phyloP scores from a whole-genome alignment of 148 eudicot genomes.

The Rhododendron ferrugineum region DNA sequence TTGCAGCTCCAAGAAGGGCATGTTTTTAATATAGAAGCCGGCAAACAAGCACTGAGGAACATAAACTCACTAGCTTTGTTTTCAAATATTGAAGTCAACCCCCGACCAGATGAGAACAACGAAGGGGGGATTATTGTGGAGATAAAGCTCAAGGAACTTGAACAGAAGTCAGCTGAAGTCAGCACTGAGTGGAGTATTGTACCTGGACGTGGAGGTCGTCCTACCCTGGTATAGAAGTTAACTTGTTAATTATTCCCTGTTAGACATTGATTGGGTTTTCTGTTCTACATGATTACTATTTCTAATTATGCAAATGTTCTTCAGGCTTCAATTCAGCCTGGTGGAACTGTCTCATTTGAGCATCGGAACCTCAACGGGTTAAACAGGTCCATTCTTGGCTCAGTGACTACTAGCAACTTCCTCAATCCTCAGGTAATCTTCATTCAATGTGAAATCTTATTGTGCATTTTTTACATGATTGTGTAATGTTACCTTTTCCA shows the following conservation, averaged over 20 bases:
- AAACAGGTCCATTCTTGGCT: conserved; percentile 83
- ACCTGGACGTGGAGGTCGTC: conserved; percentile 90
- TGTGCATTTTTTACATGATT: not conserved
- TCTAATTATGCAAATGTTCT: conserved; percentile 12
- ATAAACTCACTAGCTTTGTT: conserved; percentile 81
- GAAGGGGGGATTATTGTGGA: conserved; percentile 97
- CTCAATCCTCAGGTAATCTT: conserved; percentile 82
- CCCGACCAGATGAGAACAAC: conserved; percentile 85
- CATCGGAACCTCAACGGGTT: conserved; percentile 86
- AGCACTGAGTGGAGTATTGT: conserved; percentile 98
- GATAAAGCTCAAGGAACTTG: conserved; percentile 89
- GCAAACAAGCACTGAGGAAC: conserved; percentile 90
- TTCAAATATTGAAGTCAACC: conserved; percentile 95
- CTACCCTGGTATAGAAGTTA: conserved; percentile 63
- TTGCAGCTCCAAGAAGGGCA: conserved; percentile 81
- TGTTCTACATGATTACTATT: not conserved
- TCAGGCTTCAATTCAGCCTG: conserved; percentile 96
- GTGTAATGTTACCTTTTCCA: not conserved
- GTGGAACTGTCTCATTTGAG: conserved; percentile 92
- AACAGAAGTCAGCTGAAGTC: conserved; percentile 92
- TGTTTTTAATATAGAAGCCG: conserved; percentile 90
- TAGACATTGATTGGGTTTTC: not conserved
- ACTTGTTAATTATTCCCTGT: not conserved
- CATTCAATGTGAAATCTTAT: not conserved
- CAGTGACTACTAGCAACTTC: conserved; percentile 92